Evolutionary conservation across 768 basidiomycete genomes (phyloP).

Genomic region (Bullera alba): DNA sequence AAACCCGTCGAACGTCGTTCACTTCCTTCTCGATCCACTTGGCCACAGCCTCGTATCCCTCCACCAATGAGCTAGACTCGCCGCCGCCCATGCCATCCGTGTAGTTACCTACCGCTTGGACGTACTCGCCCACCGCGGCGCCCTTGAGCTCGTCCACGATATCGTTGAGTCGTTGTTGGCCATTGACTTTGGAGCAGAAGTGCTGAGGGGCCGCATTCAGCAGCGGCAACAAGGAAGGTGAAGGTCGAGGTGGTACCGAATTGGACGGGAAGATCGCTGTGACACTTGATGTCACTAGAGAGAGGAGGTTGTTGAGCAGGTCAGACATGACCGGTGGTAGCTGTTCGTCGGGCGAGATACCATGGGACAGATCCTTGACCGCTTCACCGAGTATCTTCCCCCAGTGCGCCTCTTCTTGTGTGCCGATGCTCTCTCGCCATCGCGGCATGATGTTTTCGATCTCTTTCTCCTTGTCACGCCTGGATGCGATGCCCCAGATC

Average conservation of each 20-base stretch:
- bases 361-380: conserved; percentile 22
- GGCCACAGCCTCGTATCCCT: conserved; percentile 39
- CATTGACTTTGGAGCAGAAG: conserved; percentile 9
- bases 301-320: conserved; percentile 14
- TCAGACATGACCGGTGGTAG: conserved; percentile 17
- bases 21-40: conserved; percentile 41
- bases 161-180: conserved; percentile 13
- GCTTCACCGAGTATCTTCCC: conserved; percentile 21
- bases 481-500: conserved; percentile 35
- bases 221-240: conserved; percentile 27
- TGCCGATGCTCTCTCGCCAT: conserved; percentile 31
- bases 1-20: conserved; percentile 21
- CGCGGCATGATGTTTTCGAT: conserved; percentile 23
- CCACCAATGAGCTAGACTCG: conserved; percentile 9
- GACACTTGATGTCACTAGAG: conserved; percentile 6
- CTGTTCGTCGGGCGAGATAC: conserved; percentile 9
- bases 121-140: conserved; percentile 40
- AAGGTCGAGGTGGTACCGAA: conserved; percentile 13
- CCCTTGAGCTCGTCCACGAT: conserved; percentile 38
- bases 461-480: conserved; percentile 31
- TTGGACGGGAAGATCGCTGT: conserved; percentile 32
- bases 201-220: conserved; percentile 14
- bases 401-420: conserved; percentile 14
- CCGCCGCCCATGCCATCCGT: conserved; percentile 27
- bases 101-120: conserved; percentile 18